These are phyloP conservation scores for Globomyces sp. DNA, from an alignment of 371 early-diverging fungal genomes.

Conservation along the genomic window DNA sequence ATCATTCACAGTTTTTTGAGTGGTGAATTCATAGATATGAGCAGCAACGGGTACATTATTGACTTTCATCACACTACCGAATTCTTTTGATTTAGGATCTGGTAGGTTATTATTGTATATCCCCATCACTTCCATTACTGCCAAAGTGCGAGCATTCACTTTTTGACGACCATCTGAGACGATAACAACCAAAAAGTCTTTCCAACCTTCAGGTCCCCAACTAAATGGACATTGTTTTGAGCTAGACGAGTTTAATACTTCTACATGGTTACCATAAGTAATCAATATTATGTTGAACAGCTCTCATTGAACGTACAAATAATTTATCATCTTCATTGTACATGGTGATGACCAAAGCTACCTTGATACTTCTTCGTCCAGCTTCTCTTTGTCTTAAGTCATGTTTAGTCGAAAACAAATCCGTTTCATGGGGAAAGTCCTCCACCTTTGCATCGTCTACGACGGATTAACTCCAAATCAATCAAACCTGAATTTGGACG, in stretches of 20 bases:
- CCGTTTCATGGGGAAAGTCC: too few relatives aligned
- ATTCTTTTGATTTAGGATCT: conserved; percentile 38
- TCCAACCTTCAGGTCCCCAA: conserved; percentile 85
- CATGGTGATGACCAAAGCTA: conserved; percentile 62
- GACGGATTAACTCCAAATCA: too few relatives aligned
- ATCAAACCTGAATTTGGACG: too few relatives aligned
- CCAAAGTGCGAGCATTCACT: conserved; percentile 60
- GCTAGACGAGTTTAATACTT: background rate
- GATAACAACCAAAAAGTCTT: conserved; percentile 78
- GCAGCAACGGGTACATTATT: conserved; percentile 50
- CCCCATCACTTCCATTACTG: conserved; percentile 41
- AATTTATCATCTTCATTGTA: conserved; percentile 83
- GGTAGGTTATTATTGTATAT: conserved; percentile 63
- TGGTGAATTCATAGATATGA: conserved; percentile 89
- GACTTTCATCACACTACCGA: conserved; percentile 42
- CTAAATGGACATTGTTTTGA: conserved; percentile 68
- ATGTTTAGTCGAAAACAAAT: conserved; percentile 39
- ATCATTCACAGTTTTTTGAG: conserved; percentile 71
- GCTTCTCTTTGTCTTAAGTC: conserved; percentile 69
- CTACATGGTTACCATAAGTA: conserved; percentile 57
- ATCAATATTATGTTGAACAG: conserved; percentile 71
- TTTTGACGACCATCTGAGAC: conserved; percentile 58
- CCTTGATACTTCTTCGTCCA: conserved; percentile 76
- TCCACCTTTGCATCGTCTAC: too few relatives aligned
- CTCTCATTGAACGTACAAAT: conserved; percentile 77